Conservation (phyloP, 2,329 filamentous ascomycete genomes). For the Aaosphaeria arxii region DNA sequence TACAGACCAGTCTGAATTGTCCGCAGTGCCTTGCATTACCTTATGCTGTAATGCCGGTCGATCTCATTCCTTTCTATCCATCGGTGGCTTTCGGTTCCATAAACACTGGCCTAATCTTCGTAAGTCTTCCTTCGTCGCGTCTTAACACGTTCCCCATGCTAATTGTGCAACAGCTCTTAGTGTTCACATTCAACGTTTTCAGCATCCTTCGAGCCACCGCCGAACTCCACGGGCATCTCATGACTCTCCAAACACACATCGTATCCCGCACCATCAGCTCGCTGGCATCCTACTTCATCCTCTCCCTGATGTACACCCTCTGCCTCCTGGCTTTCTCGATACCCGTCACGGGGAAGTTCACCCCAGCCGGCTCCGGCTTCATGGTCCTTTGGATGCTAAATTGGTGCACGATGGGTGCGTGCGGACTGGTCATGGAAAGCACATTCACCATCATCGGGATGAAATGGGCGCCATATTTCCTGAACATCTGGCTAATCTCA, state of each 20-base stretch:
- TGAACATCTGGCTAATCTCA: constrained; percentile 5
- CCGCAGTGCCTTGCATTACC: background rate
- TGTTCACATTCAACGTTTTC: background rate
- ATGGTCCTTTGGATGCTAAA: constrained; percentile 7
- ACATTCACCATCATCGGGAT: constrained; percentile 2
- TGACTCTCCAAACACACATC: constrained; percentile 1
- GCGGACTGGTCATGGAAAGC: constrained; percentile 4
- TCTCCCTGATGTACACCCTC: constrained; percentile 8
- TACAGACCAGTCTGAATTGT: background rate
- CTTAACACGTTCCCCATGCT: background rate
- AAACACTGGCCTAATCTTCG: constrained; percentile 4
- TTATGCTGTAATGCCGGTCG: background rate
- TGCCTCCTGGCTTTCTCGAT: constrained; percentile 4
- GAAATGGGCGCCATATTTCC: constrained; percentile 2
- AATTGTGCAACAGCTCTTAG: background rate
- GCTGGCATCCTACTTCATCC: constrained; percentile 3
- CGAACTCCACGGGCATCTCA: background rate
- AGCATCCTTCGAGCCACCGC: background rate
- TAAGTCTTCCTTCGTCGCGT: background rate
- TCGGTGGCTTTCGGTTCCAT: background rate
- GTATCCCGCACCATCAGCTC: constrained; percentile 3
- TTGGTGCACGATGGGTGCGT: constrained; percentile 6
- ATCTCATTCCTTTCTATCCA: constrained; percentile 3
- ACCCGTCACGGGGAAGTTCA: constrained; percentile 4
- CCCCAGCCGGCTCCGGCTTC: constrained; percentile 2